These are phyloP conservation scores for Ganoderma meredithae DNA, from an alignment of 1,284 basidiomycete species.

Conservation along the genomic window DNA sequence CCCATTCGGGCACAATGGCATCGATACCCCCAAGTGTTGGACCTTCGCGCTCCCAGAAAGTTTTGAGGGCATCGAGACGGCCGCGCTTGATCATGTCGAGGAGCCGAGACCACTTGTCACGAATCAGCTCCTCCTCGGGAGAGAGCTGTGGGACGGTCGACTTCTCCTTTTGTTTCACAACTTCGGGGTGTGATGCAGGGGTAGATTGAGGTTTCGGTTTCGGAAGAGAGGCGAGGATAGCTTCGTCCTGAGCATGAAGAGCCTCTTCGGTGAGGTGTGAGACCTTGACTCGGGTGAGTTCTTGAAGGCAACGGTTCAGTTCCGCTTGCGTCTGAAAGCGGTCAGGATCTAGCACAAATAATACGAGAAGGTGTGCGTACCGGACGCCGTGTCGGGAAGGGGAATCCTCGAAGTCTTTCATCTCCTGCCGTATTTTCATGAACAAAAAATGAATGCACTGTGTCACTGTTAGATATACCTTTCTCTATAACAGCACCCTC, in stretches of 20 bases:
- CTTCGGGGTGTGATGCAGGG: slow-evolving; percentile 29
- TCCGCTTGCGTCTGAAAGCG: slow-evolving; percentile 85
- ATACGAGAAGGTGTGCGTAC: slow-evolving; percentile 54
- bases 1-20: slow-evolving; percentile 70
- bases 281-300: slow-evolving; percentile 87
- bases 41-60: slow-evolving; percentile 85
- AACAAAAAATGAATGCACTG: not conserved
- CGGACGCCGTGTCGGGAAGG: slow-evolving; percentile 92
- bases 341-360: slow-evolving; percentile 17
- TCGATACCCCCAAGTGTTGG: slow-evolving; percentile 66
- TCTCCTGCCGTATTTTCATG: slow-evolving; percentile 55
- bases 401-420: slow-evolving; percentile 85
- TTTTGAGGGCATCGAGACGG: slow-evolving; percentile 79
- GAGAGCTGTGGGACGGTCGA: slow-evolving; percentile 60
- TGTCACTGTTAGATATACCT: slow-evolving; percentile 39
- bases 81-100: slow-evolving; percentile 92
- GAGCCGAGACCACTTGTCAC: slow-evolving; percentile 82
- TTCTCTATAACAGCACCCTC: slow-evolving; percentile 72
- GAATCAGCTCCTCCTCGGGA: slow-evolving; percentile 78
- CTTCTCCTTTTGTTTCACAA: slow-evolving; percentile 50
- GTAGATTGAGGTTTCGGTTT: slow-evolving; percentile 67
- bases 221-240: slow-evolving; percentile 85
- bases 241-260: slow-evolving; percentile 86
- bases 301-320: slow-evolving; percentile 85
- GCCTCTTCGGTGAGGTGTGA: slow-evolving; percentile 89